Percentiles rank a stretch among this genome's conserved stretches.
Conservation (phyloP, 2,329 filamentous ascomycete species). For the Apiospora sp. region DNA sequence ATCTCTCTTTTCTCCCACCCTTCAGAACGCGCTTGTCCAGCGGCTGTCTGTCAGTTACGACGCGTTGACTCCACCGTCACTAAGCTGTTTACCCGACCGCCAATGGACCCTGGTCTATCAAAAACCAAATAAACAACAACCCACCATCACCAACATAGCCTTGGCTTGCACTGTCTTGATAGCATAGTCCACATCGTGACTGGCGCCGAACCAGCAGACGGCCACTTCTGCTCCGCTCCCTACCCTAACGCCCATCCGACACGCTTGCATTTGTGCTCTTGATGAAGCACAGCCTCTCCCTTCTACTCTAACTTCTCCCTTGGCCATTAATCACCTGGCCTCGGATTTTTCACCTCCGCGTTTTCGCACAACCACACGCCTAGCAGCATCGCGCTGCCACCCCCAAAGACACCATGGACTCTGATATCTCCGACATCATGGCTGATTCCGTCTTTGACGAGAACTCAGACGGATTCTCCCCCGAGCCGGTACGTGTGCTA, state of each 20-base stretch:
- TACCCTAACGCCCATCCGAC: neutral
- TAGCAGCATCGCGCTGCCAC: slow-evolving; percentile 1
- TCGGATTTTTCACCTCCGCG: slow-evolving; percentile 8
- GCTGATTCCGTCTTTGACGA: slow-evolving; percentile 67
- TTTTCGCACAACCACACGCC: neutral
- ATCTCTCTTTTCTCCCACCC: neutral
- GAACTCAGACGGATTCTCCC: slow-evolving; percentile 65
- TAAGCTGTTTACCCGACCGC: neutral
- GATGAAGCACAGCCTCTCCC: neutral
- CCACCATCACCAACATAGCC: slow-evolving; percentile 5
- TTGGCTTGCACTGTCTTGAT: neutral
- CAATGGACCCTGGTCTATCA: slow-evolving; percentile 16
- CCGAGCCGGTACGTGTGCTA: slow-evolving; percentile 56
- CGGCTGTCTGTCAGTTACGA: slow-evolving; percentile 17
- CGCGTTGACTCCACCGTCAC: slow-evolving; percentile 16
- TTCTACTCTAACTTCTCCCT: neutral
- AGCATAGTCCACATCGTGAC: slow-evolving; percentile 7
- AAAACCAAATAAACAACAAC: slow-evolving; percentile 18
- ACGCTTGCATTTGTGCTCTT: neutral
- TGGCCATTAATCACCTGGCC: neutral
- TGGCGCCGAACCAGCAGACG: slow-evolving; percentile 11
- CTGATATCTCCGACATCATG: slow-evolving; percentile 63
- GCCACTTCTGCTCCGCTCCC: neutral
- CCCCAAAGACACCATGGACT: slow-evolving; percentile 56
- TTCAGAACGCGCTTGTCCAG: slow-evolving; percentile 3